Conservation (phyloP, 108 stramenopile species). For the Chaetoceros tenuissimus region DNA sequence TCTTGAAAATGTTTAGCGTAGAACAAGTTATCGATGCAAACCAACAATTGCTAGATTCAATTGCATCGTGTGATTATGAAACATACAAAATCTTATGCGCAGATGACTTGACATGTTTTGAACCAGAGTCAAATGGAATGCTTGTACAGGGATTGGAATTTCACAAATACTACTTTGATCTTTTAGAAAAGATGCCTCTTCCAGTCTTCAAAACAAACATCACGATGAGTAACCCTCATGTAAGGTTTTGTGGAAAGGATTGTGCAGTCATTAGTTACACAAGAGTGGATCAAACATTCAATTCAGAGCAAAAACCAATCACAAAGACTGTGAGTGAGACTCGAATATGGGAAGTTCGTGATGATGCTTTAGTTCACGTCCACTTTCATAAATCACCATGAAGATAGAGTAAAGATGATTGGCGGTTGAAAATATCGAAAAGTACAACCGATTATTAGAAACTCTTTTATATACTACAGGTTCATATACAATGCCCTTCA, state of each 20-base stretch:
- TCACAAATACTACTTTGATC: slow-evolving; percentile 34
- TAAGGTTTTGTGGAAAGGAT: slow-evolving; percentile 15
- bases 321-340: slow-evolving; percentile 18
- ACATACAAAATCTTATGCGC: slow-evolving; percentile 15
- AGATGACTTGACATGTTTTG: slow-evolving; percentile 19
- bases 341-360: slow-evolving; percentile 20
- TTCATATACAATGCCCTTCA: too few relatives aligned
- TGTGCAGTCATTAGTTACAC: slow-evolving; percentile 25
- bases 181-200: slow-evolving; percentile 5
- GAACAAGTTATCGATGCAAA: neutral
- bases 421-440: too few relatives aligned
- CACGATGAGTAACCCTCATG: slow-evolving; percentile 20
- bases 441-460: too few relatives aligned
- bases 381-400: slow-evolving; percentile 26
- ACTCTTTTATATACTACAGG: too few relatives aligned
- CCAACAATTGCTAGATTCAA: slow-evolving; percentile 17
- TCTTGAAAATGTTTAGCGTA: too few relatives aligned
- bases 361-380: slow-evolving; percentile 12
- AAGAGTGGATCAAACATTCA: slow-evolving; percentile 11
- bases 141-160: slow-evolving; percentile 18
- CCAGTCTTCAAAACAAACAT: slow-evolving; percentile 1
- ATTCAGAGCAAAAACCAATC: slow-evolving; percentile 1
- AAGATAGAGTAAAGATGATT: too few relatives aligned
- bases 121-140: slow-evolving; percentile 23
- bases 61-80: slow-evolving; percentile 11